Base-by-base conservation (phyloP, 257 asterid species). In the Gardenia jasminoides region DNA sequence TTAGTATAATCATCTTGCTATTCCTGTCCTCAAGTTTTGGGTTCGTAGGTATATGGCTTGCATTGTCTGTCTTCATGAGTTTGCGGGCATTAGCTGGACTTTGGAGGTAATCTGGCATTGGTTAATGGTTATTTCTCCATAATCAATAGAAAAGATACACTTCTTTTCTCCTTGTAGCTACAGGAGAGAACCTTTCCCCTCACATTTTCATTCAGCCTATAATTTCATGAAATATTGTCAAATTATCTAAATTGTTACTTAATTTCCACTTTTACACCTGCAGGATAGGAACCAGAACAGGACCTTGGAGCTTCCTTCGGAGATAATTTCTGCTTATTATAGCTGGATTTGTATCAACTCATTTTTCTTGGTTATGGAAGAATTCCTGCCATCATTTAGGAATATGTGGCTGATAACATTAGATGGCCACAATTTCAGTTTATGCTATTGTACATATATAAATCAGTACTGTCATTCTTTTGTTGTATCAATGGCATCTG, bases 261-360 rank as follows among this genome's bases (percentile, higher is more conserved):
- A 4, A 46, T 65, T 78, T 77, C 56, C 30, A 67, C 41, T 12
- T 71, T 39, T 70, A 8, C 71, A 73, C 66, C 30, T 71, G 79
- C 91, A 86, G 90, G 89, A 82, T 89, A 31, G 88, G 90, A 69
- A 83, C 92, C 36, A 80, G 79, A 76, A 84, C 88, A 30, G 90
- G 93, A 16, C 89, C 90, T 33, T 88, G 88, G 91, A 77, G 81
- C 61, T 81, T 84, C 81, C 91, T 85, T 47, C 81, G 71, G 65
- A 75, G 39, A 68, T 77, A 77, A 85, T 79, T 52, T 56, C 64
- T 74, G 56, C 39, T n/a, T 0, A 22, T 58, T 22, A 9, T 8
- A 58, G 28, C 28, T 24, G 61, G 61, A 54, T 54, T 4, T 17
- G 61, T 17, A 54, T 12, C 24, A 17, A 24, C 58, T 19, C 30